Conservation (phyloP, 2,329 filamentous ascomycete species). For the Colletotrichum cordylinicola region DNA sequence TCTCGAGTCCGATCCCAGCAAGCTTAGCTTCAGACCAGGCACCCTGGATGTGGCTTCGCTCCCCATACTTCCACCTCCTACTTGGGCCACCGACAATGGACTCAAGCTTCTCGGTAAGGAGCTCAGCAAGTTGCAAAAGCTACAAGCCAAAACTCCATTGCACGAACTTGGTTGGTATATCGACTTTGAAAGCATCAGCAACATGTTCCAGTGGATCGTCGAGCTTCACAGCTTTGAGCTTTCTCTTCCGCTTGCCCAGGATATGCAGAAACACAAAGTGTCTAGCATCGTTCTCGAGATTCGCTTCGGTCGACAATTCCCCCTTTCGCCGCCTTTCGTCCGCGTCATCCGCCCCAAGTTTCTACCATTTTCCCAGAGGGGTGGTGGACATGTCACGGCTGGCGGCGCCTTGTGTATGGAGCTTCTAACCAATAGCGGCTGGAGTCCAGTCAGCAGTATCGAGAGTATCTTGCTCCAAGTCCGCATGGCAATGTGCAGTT, state of each 20-base stretch:
- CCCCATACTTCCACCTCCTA: slow-evolving; percentile 68
- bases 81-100: slow-evolving; percentile 67
- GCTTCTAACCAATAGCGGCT: slow-evolving; percentile 82
- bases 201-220: slow-evolving; percentile 90
- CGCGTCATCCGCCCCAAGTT: slow-evolving; percentile 84
- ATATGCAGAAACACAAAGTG: slow-evolving; percentile 70
- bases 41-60: slow-evolving; percentile 66
- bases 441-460: slow-evolving; percentile 75
- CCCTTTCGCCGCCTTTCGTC: slow-evolving; percentile 82
- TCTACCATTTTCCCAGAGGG: slow-evolving; percentile 71
- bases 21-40: slow-evolving; percentile 67
- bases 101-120: slow-evolving; percentile 70
- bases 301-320: slow-evolving; percentile 79
- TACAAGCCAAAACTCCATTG: slow-evolving; percentile 65
- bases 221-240: slow-evolving; percentile 84
- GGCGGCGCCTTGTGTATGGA: slow-evolving; percentile 89
- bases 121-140: slow-evolving; percentile 65
- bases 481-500: slow-evolving; percentile 73
- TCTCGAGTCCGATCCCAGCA: slow-evolving; percentile 16
- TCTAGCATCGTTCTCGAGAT: slow-evolving; percentile 81
- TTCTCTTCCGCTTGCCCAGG: slow-evolving; percentile 71
- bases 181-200: slow-evolving; percentile 68
- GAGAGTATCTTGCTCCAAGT: slow-evolving; percentile 85
- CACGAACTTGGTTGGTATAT: slow-evolving; percentile 86
- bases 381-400: slow-evolving; percentile 84